phyloP scores from a whole-genome alignment of 2,329 filamentous ascomycete species.

The Balansia obtecta region DNA sequence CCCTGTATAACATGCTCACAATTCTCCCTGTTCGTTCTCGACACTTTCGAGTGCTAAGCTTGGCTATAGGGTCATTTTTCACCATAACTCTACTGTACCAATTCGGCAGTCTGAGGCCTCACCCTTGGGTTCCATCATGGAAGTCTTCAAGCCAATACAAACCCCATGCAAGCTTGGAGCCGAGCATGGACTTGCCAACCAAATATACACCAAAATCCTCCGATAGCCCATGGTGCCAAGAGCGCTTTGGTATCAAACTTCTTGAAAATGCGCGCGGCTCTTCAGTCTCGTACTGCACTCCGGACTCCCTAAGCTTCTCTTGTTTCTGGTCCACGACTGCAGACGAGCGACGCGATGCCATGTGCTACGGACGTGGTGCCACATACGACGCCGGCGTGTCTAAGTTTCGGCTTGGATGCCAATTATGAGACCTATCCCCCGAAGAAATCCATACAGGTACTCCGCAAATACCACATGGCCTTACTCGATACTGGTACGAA shows the following conservation, averaged over 20 bases:
- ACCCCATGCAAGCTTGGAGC: too few relatives aligned
- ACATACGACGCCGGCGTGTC: neutral
- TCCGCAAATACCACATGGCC: constrained; percentile 1
- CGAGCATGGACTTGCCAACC: too few relatives aligned
- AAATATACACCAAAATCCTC: too few relatives aligned
- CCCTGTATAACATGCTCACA: too few relatives aligned
- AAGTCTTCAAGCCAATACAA: neutral
- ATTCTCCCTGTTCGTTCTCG: neutral
- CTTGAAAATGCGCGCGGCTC: too few relatives aligned
- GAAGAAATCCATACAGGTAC: neutral
- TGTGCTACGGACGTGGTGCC: constrained; percentile 4
- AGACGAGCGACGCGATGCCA: constrained; percentile 1
- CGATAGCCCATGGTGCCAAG: too few relatives aligned
- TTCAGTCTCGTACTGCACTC: constrained; percentile 13
- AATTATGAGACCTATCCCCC: neutral
- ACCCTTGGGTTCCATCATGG: neutral
- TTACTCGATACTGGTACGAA: constrained; percentile 18
- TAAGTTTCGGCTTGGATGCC: constrained; percentile 3
- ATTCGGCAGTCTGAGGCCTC: neutral
- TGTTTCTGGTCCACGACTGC: constrained; percentile 6
- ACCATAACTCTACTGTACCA: neutral
- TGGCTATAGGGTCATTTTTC: neutral
- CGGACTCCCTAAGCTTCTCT: constrained; percentile 12
- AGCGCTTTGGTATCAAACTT: too few relatives aligned
- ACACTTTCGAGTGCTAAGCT: neutral